Evolutionary conservation across 192 early-diverging fungal species (phyloP).

Genomic region (Spizellomyces punctatus): DNA sequence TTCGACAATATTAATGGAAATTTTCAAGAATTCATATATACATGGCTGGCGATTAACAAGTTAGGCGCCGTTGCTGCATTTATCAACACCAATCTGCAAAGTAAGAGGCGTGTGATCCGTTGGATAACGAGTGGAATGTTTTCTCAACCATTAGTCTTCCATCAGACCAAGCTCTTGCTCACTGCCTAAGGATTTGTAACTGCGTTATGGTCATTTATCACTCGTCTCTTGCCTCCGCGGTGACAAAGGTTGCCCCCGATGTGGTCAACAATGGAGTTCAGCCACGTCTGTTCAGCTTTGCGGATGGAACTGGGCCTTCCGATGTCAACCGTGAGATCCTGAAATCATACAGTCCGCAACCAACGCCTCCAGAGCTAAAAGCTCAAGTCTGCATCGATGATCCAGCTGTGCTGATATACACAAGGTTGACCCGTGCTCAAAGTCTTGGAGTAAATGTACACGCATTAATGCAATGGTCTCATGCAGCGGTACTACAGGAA

Average conservation of each 20-base stretch:
- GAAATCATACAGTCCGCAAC: background rate
- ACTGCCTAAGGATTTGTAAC: constrained; percentile 1
- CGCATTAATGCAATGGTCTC: too few species aligned
- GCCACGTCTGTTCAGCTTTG: background rate
- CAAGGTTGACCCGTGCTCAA: background rate
- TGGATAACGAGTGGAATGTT: background rate
- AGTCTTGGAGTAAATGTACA: too few species aligned
- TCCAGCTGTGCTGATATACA: constrained; percentile 44
- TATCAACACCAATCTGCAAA: constrained; percentile 63
- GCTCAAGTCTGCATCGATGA: constrained; percentile 23
- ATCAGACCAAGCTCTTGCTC: constrained; percentile 2
- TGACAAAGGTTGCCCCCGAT: background rate
- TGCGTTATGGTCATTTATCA: constrained; percentile 3
- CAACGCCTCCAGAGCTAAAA: background rate
- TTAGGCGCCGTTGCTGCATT: constrained; percentile 57
- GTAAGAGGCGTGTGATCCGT: background rate
- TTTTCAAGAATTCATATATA: constrained; percentile 47
- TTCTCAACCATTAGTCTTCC: background rate
- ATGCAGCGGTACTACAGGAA: constrained; percentile 60
- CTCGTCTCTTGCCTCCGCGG: background rate
- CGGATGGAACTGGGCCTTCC: background rate
- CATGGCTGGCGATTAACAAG: constrained; percentile 58
- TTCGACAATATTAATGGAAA: too few species aligned
- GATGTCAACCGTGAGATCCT: background rate
- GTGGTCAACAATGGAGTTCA: background rate